Base-by-base conservation (phyloP, 2,329 filamentous ascomycete species). In the Colletotrichum falcatum region DNA sequence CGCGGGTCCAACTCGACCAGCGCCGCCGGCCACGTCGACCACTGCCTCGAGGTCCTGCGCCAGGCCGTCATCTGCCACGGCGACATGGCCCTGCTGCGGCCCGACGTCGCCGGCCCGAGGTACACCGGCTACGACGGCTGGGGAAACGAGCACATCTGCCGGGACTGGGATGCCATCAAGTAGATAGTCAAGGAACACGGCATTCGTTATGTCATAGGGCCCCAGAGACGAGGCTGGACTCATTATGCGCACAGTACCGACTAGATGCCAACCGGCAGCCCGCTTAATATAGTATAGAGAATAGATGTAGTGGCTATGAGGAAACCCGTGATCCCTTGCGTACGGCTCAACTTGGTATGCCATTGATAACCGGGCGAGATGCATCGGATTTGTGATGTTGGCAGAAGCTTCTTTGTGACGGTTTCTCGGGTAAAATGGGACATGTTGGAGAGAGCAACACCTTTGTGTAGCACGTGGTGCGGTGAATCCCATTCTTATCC, bases 91-190 rank as follows among this genome's bases (percentile, higher is more conserved):
- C 2, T 56, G 33, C n/a, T 56, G 23, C 7, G 53, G 14, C 53
- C 53, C 18, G 33, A 56, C 5, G 53, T 56, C 2, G 5, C 3
- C 5, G 53, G 53, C 0, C 8, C 1, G 11, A 39, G 20, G 1
- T 56, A 56, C 33, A 56, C 53, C 8, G 53, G 53, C 20, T 56
- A 56, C n/a, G 20, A 23, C 33, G 53, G 53, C 14, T 56, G 53
- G 53, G 53, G 53, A 20, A 56, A 56, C 8, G 53, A 56, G 12
- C 53, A 56, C n/a, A 14, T 56, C 2, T 56, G 53, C 12, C 53
- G 53, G 12, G 53, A 56, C n/a, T 56, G 53, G 53, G 33, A 37
- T 1, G 53, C 53, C 12, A 56, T 56, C 9, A 23, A 26, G 28
- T 20, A 56, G 4, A 39, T 56, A 11, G 12, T 39, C 9, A 56